Base-by-base conservation (phyloP, 1,284 basidiomycete species). In the Puccinia hordei region DNA sequence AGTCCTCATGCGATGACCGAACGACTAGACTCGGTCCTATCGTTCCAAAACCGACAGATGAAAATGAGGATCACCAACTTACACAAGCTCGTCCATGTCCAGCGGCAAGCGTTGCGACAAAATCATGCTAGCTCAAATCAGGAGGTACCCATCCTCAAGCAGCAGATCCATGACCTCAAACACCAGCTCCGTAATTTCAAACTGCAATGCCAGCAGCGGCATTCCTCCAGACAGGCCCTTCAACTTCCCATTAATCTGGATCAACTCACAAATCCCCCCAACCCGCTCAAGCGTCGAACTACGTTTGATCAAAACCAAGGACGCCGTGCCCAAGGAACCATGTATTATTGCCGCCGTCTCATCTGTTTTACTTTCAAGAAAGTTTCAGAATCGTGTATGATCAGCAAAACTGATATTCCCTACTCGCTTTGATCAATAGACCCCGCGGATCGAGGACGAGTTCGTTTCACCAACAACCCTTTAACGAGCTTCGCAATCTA, bases 1-100 rank as follows among this genome's bases (percentile, higher is more conserved):
- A 61, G 24, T 53, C 74, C 59, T 2, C n/a, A 65, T 19, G 27
- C 74, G 33, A 53, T 76, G 17, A 30, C 61, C 38, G 74, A 76
- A 30, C 38, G 63, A 46, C 9, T 76, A 27, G 59, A 27, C 27
- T 66, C 74, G 12, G 44, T 65, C 27, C 33, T 61, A 6, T 61
- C 57, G 15, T 76, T 76, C 59, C 74, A 76, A 63, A 49, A 65
- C 49, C 59, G 49, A 38, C 74, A 76, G n/a, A 76, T 76, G 74
- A 49, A 19, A 9, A 44, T 66, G 27, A 38, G 74, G 49, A 76
- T 76, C 44, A 19, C 24, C 35, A 66, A 76, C 63, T 49, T 76
- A 33, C 44, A 63, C 19, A 53, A 63, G n/a, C 74, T 44, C 4
- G 74, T 76, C 24, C 59, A 76, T 4, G 49, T 59, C 41, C 73